A percentile compares a stretch with the other conserved stretches of the same genome.
phyloP scores from a whole-genome alignment of 768 basidiomycete genomes.

The Agrocybe praecox region DNA sequence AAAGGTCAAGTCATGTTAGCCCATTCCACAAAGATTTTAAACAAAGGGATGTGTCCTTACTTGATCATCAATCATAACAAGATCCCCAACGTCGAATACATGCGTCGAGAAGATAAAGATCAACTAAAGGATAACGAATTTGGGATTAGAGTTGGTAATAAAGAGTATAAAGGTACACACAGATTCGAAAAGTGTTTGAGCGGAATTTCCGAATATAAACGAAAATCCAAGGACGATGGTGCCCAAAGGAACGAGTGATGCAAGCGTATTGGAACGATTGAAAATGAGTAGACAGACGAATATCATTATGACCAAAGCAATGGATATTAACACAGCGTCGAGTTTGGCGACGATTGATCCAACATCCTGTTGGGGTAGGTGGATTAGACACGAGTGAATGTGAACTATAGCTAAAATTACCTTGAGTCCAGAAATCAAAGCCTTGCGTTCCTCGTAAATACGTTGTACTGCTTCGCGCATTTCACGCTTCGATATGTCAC shows the following conservation, averaged over 20 bases:
- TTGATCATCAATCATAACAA: slow-evolving; percentile 81
- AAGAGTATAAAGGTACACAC: slow-evolving; percentile 36
- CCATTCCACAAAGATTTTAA: not conserved
- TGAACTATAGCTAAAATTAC: slow-evolving; percentile 30
- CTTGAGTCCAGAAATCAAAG: slow-evolving; percentile 71
- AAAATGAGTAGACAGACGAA: slow-evolving; percentile 80
- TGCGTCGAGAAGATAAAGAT: slow-evolving; percentile 88
- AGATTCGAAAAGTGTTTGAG: slow-evolving; percentile 77
- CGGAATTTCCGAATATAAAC: slow-evolving; percentile 84
- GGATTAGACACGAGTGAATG: not conserved
- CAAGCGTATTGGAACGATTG: slow-evolving; percentile 62
- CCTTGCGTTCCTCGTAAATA: slow-evolving; percentile 78
- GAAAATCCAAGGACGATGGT: slow-evolving; percentile 83
- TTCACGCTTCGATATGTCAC: slow-evolving; percentile 74
- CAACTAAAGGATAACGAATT: slow-evolving; percentile 49
- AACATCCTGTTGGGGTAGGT: slow-evolving; percentile 50
- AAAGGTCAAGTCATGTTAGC: not conserved
- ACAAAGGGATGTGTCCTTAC: slow-evolving; percentile 25
- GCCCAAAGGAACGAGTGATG: slow-evolving; percentile 77
- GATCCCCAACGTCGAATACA: slow-evolving; percentile 83
- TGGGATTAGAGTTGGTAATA: not conserved
- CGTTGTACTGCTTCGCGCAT: slow-evolving; percentile 84
- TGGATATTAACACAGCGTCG: slow-evolving; percentile 68
- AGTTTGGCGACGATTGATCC: slow-evolving; percentile 75
- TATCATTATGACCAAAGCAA: slow-evolving; percentile 58